phyloP scores from a whole-genome alignment of 106 monocot genomes.

The Platanthera guangdongensis region DNA sequence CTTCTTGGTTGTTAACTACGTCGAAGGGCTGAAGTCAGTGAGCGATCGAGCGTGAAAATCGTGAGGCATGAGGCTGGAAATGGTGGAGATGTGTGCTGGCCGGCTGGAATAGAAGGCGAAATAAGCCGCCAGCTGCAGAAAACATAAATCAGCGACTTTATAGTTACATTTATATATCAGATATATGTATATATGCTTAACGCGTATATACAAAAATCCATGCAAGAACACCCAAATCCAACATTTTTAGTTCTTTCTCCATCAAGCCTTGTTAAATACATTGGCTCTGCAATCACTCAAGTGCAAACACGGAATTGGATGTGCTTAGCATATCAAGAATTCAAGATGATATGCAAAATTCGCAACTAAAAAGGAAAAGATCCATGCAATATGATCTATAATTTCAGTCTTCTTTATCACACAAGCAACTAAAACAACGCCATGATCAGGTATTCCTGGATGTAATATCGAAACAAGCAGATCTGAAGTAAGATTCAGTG shows the following conservation, averaged over 20 bases:
- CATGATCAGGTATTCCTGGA: not conserved
- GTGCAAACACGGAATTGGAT: constrained; percentile 11
- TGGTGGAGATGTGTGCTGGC: too few relatives aligned
- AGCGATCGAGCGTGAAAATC: too few relatives aligned
- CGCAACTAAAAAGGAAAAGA: constrained; percentile 45
- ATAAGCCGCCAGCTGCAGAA: too few relatives aligned
- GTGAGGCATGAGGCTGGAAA: too few relatives aligned
- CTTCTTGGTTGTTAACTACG: too few relatives aligned
- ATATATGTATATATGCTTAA: too few relatives aligned
- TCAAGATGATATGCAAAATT: constrained; percentile 10
- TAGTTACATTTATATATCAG: too few relatives aligned
- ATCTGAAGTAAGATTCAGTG: constrained; percentile 13
- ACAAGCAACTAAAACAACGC: constrained; percentile 31
- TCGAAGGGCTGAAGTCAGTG: too few relatives aligned
- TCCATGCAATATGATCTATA: constrained; percentile 19
- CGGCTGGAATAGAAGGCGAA: too few relatives aligned
- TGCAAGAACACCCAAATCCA: constrained; percentile 36
- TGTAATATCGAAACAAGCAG: constrained; percentile 11
- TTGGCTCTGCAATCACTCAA: constrained; percentile 35
- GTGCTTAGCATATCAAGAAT: constrained; percentile 13
- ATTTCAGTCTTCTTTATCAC: constrained; percentile 4
- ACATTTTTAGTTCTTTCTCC: constrained; percentile 48
- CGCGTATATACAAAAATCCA: too few relatives aligned
- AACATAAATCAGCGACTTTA: too few relatives aligned
- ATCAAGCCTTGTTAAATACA: constrained; percentile 57